Evolutionary conservation across 2,329 filamentous ascomycete genomes (phyloP).

Genomic region (Aspergillus sp.): DNA sequence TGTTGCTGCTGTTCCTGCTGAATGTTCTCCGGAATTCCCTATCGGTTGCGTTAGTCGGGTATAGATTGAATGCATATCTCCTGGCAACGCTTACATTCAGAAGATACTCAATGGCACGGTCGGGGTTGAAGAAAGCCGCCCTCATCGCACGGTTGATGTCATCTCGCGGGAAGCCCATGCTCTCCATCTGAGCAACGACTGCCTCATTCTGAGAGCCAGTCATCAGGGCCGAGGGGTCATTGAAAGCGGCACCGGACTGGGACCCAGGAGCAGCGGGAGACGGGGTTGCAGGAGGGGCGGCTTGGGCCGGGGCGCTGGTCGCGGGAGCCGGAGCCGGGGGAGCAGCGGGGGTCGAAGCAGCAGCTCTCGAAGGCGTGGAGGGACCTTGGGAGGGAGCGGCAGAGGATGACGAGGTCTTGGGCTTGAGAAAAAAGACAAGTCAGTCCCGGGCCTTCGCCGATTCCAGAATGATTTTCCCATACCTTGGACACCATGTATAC

Average conservation of each 20-base stretch:
- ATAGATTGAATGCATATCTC: neutral
- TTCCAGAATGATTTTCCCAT: slow-evolving; percentile 15
- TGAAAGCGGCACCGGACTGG: slow-evolving; percentile 49
- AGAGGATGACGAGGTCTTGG: slow-evolving; percentile 61
- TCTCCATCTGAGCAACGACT: slow-evolving; percentile 89
- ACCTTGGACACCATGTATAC: slow-evolving; percentile 99
- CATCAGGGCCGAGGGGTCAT: slow-evolving; percentile 77
- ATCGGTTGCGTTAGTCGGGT: neutral
- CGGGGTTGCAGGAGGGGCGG: slow-evolving; percentile 28
- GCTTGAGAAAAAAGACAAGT: slow-evolving; percentile 46
- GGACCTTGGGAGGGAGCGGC: slow-evolving; percentile 35
- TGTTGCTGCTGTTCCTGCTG: slow-evolving; percentile 71
- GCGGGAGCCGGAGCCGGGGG: slow-evolving; percentile 47
- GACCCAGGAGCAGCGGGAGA: slow-evolving; percentile 33
- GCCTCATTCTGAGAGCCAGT: slow-evolving; percentile 79
- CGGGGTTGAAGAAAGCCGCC: slow-evolving; percentile 94
- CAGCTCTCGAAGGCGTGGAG: slow-evolving; percentile 38
- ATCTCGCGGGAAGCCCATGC: slow-evolving; percentile 88
- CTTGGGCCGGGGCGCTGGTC: slow-evolving; percentile 36
- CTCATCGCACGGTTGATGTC: slow-evolving; percentile 94
- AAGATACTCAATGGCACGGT: slow-evolving; percentile 95
- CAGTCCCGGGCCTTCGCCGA: slow-evolving; percentile 8
- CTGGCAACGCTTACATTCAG: slow-evolving; percentile 64
- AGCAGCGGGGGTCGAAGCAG: slow-evolving; percentile 39
- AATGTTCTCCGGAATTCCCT: slow-evolving; percentile 89